Conservation (phyloP, 2,329 filamentous ascomycete genomes). For the Magnaporthiopsis incrustans region DNA sequence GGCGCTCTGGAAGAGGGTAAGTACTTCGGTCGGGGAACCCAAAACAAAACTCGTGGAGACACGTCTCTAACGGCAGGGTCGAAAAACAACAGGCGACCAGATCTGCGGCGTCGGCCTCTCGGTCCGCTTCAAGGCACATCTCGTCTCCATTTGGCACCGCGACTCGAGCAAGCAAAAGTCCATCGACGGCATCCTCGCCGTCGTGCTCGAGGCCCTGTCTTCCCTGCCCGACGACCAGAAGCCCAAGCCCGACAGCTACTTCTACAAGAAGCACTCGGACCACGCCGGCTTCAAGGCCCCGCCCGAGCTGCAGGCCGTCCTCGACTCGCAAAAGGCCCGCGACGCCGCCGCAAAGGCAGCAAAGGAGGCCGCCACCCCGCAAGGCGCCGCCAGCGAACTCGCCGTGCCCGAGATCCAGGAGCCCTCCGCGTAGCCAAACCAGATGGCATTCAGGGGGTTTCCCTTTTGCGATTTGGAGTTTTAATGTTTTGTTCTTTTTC, state of each 20-base stretch:
- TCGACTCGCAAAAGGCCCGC: slow-evolving; percentile 47
- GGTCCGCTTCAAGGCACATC: slow-evolving; percentile 79
- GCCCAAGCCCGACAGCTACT: slow-evolving; percentile 64
- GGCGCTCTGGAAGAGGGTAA: slow-evolving; percentile 61
- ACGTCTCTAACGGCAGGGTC: not conserved
- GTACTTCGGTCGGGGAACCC: slow-evolving; percentile 14
- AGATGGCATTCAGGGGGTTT: not conserved
- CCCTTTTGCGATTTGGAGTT: not conserved
- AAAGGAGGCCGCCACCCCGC: slow-evolving; percentile 17
- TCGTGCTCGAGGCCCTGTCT: slow-evolving; percentile 54
- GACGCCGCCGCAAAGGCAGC: slow-evolving; percentile 24
- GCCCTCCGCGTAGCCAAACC: not conserved
- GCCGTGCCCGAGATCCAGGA: slow-evolving; percentile 8
- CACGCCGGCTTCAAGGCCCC: slow-evolving; percentile 72
- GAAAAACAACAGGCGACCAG: slow-evolving; percentile 67
- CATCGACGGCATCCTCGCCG: slow-evolving; percentile 64
- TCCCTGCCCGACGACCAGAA: slow-evolving; percentile 60
- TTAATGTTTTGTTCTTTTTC: not conserved
- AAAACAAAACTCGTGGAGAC: not conserved
- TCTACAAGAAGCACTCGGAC: slow-evolving; percentile 85
- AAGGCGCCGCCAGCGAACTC: slow-evolving; percentile 11
- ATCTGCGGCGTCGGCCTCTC: slow-evolving; percentile 85
- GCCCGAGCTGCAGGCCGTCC: slow-evolving; percentile 47
- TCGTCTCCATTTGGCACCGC: slow-evolving; percentile 91
- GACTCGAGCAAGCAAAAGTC: slow-evolving; percentile 74